These are phyloP conservation scores for Candida silvicultrix DNA, from an alignment of 805 yeast species.

Conservation along the genomic window DNA sequence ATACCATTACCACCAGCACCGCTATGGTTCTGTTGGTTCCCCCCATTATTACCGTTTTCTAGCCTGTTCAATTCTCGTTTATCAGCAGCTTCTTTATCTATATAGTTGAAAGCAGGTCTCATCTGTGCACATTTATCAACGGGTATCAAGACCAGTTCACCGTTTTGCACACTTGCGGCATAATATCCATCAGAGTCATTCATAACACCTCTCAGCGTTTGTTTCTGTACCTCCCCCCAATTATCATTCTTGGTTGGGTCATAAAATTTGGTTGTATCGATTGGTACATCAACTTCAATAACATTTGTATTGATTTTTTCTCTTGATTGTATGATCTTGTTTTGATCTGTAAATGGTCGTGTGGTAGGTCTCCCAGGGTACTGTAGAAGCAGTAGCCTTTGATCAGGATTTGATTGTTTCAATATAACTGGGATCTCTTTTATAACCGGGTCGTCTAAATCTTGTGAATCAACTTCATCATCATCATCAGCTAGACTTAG, in stretches of 20 bases:
- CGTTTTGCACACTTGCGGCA: constrained; percentile 36
- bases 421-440: constrained; percentile 54
- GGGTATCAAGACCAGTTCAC: constrained; percentile 57
- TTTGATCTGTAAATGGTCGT: constrained; percentile 30
- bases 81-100: constrained; percentile 52
- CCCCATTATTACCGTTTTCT: constrained; percentile 25
- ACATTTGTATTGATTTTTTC: constrained; percentile 57
- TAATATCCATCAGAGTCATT: constrained; percentile 46
- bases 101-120: constrained; percentile 74
- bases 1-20: constrained; percentile 27
- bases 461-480: constrained; percentile 1
- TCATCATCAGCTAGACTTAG: background rate
- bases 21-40: constrained; percentile 25
- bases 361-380: constrained; percentile 52
- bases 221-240: constrained; percentile 58
- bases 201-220: constrained; percentile 68
- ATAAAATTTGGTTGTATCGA: constrained; percentile 61
- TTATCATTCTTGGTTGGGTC: constrained; percentile 56
- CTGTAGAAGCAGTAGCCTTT: constrained; percentile 41
- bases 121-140: constrained; percentile 67
- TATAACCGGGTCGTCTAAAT: constrained; percentile 44
- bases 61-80: constrained; percentile 37
- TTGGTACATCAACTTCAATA: constrained; percentile 72
- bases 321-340: constrained; percentile 33
- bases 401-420: constrained; percentile 21